Evolutionary conservation across 2,329 filamentous ascomycete genomes (phyloP).

Genomic region (Gnomoniopsis smithogilvyi): DNA sequence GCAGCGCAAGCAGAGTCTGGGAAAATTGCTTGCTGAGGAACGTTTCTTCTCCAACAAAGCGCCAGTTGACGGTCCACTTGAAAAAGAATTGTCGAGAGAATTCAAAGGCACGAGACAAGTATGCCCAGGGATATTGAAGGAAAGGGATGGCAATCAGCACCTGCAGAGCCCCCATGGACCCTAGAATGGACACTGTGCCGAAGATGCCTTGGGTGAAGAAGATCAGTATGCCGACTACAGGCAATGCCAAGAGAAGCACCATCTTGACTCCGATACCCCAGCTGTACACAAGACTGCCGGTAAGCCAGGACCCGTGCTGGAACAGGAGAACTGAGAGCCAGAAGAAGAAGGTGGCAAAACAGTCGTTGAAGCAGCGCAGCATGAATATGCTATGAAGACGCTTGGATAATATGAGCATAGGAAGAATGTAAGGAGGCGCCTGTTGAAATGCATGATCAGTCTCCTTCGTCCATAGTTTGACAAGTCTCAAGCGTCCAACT

Average conservation of each 20-base stretch:
- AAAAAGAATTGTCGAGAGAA: conserved; percentile 88
- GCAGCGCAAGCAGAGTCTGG: conserved; percentile 60
- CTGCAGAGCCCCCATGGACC: conserved; percentile 42
- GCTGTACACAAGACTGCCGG: conserved; percentile 71
- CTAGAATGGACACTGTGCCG: conserved; percentile 50
- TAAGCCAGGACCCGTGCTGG: conserved; percentile 70
- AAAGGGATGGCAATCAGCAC: conserved; percentile 68
- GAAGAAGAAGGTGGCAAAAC: conserved; percentile 79
- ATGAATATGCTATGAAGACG: conserved; percentile 91
- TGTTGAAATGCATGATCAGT: conserved; percentile 28
- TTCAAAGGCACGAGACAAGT: conserved; percentile 83
- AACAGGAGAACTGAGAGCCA: conserved; percentile 78
- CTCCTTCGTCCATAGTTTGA: neutral
- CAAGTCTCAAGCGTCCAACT: neutral
- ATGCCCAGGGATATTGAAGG: conserved; percentile 64
- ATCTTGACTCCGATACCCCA: conserved; percentile 91
- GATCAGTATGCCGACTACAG: conserved; percentile 73
- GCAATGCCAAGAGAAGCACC: conserved; percentile 79
- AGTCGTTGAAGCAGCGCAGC: conserved; percentile 93
- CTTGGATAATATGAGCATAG: conserved; percentile 84
- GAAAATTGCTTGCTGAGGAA: conserved; percentile 74
- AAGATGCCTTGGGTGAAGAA: conserved; percentile 76
- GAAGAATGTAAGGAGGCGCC: conserved; percentile 84
- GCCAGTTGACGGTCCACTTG: conserved; percentile 99
- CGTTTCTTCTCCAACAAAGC: conserved; percentile 79